phyloP scores from a whole-genome alignment of 192 early-diverging fungal species.

The Mortierella claussenii region DNA sequence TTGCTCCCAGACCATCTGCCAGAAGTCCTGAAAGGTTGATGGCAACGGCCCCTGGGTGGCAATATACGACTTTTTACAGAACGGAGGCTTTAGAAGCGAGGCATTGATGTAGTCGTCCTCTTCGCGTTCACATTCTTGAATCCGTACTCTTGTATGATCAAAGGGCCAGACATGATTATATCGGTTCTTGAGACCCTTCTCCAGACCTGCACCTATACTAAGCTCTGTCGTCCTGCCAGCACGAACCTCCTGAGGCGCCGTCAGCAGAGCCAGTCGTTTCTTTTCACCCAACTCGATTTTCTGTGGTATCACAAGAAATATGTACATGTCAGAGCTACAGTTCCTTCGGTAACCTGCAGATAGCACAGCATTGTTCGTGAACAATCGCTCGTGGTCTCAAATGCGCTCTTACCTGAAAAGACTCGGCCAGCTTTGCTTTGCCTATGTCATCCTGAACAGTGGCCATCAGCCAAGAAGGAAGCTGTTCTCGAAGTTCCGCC shows the following conservation, averaged over 20 bases:
- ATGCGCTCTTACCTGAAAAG: constrained; percentile 46
- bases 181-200: constrained; percentile 79
- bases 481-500: constrained; percentile 15
- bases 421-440: constrained; percentile 32
- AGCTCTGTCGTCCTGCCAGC: constrained; percentile 62
- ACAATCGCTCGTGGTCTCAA: too few species aligned
- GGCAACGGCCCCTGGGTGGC: constrained; percentile 82
- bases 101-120: constrained; percentile 58
- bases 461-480: constrained; percentile 46
- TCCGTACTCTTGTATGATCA: constrained; percentile 68
- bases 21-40: constrained; percentile 91
- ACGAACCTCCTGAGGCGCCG: constrained; percentile 63
- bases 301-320: constrained; percentile 11
- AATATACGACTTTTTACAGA: constrained; percentile 55
- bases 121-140: constrained; percentile 22
- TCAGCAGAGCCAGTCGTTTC: constrained; percentile 72
- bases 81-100: constrained; percentile 42
- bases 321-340: background rate
- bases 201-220: constrained; percentile 82
- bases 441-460: constrained; percentile 13
- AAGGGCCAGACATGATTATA: constrained; percentile 92
- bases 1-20: constrained; percentile 97
- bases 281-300: constrained; percentile 74
- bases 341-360: background rate
- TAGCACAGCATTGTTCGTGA: too few species aligned